phyloP scores from a whole-genome alignment of 306 rosid genomes.

The Quercus cerris region DNA sequence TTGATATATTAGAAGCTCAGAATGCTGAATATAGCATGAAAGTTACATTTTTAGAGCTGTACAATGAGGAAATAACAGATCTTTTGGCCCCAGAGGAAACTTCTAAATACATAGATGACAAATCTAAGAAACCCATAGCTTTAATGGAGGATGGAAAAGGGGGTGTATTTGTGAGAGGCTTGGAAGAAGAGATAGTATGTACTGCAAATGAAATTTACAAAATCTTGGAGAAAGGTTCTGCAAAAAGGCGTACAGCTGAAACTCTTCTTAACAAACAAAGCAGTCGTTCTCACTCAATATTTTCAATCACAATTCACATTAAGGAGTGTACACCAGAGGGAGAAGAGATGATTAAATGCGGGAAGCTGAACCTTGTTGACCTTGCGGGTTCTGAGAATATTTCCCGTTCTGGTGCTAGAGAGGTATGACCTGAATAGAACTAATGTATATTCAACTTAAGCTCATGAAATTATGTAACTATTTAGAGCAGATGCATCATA shows the following conservation, averaged over 20 bases:
- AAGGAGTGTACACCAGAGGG: slow-evolving; percentile 99
- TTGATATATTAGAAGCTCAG: slow-evolving; percentile 95
- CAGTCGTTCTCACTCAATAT: slow-evolving; percentile 98
- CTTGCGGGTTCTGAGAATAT: slow-evolving; percentile 99
- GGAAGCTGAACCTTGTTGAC: slow-evolving; percentile 97
- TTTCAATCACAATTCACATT: slow-evolving; percentile 98
- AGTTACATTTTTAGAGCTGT: slow-evolving; percentile 95
- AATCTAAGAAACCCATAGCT: slow-evolving; percentile 94
- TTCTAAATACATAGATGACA: slow-evolving; percentile 80
- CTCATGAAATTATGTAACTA: slow-evolving; percentile 8
- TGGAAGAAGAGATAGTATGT: slow-evolving; percentile 99
- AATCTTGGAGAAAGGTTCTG: slow-evolving; percentile 96
- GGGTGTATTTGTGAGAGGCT: slow-evolving; percentile 94
- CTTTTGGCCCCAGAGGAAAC: slow-evolving; percentile 92
- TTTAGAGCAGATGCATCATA: slow-evolving; percentile 12
- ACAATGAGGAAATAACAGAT: slow-evolving; percentile 94
- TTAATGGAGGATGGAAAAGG: slow-evolving; percentile 99
- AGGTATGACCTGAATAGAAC: slow-evolving; percentile 46
- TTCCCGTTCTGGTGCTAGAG: slow-evolving; percentile 99
- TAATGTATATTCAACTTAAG: slow-evolving; percentile 10
- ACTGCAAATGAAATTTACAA: slow-evolving; percentile 97
- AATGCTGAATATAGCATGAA: slow-evolving; percentile 96
- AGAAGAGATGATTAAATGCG: slow-evolving; percentile 98
- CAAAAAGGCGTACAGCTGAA: slow-evolving; percentile 98
- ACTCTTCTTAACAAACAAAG: slow-evolving; percentile 99